A percentile compares a stretch with the other conserved stretches of the same genome.
Evolutionary conservation across 2,329 filamentous ascomycete species (phyloP).

Genomic region (Aplosporella prunicola): DNA sequence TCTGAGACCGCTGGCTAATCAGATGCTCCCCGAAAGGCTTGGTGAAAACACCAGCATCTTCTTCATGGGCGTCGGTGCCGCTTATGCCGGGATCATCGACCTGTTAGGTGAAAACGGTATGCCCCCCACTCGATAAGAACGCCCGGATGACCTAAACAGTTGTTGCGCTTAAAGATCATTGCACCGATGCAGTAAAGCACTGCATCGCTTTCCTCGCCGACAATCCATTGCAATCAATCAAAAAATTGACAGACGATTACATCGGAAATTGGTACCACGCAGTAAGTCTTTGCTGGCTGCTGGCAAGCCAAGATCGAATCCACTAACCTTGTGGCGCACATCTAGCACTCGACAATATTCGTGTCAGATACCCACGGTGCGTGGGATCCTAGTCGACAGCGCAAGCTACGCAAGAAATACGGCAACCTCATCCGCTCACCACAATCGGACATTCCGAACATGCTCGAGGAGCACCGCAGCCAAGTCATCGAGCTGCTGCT

Average conservation of each 20-base stretch:
- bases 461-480: constrained; percentile 45
- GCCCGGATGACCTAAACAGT: too few species aligned
- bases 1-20: too few species aligned
- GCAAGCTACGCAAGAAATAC: constrained; percentile 49
- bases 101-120: constrained; percentile 68
- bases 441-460: constrained; percentile 42
- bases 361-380: constrained; percentile 66
- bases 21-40: constrained; percentile 32
- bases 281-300: too few species aligned
- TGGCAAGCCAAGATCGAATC: background rate
- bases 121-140: too few species aligned
- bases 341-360: constrained; percentile 63
- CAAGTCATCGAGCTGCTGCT: constrained; percentile 41
- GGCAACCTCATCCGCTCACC: constrained; percentile 42
- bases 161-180: constrained; percentile 43
- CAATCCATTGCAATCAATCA: constrained; percentile 66
- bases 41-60: constrained; percentile 63
- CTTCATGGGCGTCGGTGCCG: constrained; percentile 80
- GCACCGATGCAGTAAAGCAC: constrained; percentile 58
- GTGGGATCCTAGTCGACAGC: constrained; percentile 55
- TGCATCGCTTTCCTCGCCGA: constrained; percentile 75
- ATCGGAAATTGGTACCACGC: constrained; percentile 79
- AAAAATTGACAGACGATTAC: constrained; percentile 53
- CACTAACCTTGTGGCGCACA: background rate
- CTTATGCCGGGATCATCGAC: constrained; percentile 73